Evolutionary conservation across 2,329 filamentous ascomycete species (phyloP).

Genomic region (Trichoderma atroviride): DNA sequence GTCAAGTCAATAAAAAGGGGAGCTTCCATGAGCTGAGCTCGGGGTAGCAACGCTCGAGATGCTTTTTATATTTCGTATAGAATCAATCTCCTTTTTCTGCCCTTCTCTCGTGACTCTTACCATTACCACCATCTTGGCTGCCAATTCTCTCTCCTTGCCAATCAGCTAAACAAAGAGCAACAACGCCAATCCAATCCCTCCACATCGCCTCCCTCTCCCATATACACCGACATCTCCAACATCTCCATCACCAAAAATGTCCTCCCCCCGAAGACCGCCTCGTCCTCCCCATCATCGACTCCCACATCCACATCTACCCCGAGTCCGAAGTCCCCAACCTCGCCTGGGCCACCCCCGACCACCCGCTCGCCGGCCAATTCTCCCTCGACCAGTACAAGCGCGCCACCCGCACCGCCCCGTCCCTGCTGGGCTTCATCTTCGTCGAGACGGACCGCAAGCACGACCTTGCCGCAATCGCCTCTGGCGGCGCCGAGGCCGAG

Average conservation of each 20-base stretch:
- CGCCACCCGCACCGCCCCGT: slow-evolving; percentile 46
- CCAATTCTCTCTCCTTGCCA: background rate
- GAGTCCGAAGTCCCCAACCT: slow-evolving; percentile 66
- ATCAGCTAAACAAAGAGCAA: background rate
- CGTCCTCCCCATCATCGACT: slow-evolving; percentile 72
- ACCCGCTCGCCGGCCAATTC: slow-evolving; percentile 64
- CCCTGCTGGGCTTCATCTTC: slow-evolving; percentile 73
- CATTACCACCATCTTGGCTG: background rate
- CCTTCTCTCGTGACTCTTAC: background rate
- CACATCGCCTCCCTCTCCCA: background rate
- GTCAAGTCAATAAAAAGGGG: slow-evolving; percentile 8
- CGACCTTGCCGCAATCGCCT: slow-evolving; percentile 51
- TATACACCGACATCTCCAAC: background rate
- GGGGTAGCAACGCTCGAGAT: slow-evolving; percentile 8
- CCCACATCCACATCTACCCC: slow-evolving; percentile 89
- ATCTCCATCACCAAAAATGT: background rate
- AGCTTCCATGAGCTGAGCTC: background rate
- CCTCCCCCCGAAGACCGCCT: slow-evolving; percentile 45
- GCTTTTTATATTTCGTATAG: background rate
- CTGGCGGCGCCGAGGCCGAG: slow-evolving; percentile 50
- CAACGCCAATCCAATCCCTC: background rate
- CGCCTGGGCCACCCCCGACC: slow-evolving; percentile 66
- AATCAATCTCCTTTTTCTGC: background rate
- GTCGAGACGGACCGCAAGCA: slow-evolving; percentile 79
- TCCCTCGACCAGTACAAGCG: slow-evolving; percentile 65